These are phyloP conservation scores for Smittium culicis DNA, from an alignment of 371 early-diverging fungal genomes.

Conservation along the genomic window DNA sequence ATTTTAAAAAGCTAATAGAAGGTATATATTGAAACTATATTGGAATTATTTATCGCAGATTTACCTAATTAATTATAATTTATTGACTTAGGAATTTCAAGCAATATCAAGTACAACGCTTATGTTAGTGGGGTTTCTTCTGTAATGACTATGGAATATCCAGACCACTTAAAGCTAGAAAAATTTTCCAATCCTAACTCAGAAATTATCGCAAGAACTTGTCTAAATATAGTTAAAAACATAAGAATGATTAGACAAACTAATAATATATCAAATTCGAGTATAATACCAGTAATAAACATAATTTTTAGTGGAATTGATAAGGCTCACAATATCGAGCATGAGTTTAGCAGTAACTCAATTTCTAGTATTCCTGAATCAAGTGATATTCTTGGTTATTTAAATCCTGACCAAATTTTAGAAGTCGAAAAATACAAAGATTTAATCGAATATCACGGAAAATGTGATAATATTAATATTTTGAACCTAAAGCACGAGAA, in stretches of 20 bases:
- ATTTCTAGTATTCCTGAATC: no score
- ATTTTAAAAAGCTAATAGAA: neutral
- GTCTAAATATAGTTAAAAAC: neutral
- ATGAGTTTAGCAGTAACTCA: no score
- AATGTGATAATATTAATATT: no score
- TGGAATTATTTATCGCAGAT: neutral
- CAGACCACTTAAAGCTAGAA: neutral
- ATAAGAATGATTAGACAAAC: conserved; percentile 8
- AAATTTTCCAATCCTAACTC: neutral
- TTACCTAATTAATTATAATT: conserved; percentile 8
- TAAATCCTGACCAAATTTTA: no score
- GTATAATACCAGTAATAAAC: neutral
- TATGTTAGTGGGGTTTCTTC: conserved; percentile 21
- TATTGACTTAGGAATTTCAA: conserved; percentile 23
- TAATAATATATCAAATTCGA: neutral
- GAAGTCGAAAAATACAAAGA: neutral
- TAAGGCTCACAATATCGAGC: neutral
- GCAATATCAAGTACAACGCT: conserved; percentile 19
- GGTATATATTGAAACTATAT: no score
- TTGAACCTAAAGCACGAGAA: no score
- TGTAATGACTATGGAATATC: conserved; percentile 9
- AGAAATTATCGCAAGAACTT: neutral
- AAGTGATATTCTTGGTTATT: no score
- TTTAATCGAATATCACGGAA: neutral
- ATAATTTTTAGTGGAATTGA: neutral